phyloP scores from a whole-genome alignment of 225 moss, liverwort and hornwort species.

The Straminergon stramineum region DNA sequence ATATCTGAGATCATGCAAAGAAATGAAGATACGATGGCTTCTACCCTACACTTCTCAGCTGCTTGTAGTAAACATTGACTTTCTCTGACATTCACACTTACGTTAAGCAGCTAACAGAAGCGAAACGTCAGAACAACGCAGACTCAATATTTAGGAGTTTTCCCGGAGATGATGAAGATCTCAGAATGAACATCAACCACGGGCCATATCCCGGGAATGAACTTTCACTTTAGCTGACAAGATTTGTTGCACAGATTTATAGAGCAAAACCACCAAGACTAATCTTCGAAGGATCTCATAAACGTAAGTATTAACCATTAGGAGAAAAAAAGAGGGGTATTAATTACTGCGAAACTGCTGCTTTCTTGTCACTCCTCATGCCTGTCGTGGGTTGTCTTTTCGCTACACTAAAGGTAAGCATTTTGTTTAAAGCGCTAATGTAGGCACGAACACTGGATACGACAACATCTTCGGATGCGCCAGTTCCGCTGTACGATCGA shows the following conservation, averaged over 20 bases:
- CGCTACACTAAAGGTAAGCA: constrained; percentile 61
- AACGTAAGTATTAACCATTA: not conserved
- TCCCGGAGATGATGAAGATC: not conserved
- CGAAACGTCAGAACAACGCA: not conserved
- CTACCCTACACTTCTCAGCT: not conserved
- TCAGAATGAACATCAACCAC: not conserved
- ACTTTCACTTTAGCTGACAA: not conserved
- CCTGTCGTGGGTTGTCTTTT: not conserved
- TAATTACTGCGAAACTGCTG: constrained; percentile 1
- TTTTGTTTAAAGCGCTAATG: constrained; percentile 87
- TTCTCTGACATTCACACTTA: not conserved
- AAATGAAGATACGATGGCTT: not conserved
- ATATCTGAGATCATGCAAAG: not conserved
- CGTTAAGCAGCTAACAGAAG: not conserved
- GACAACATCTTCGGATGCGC: constrained; percentile 82
- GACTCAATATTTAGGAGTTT: not conserved
- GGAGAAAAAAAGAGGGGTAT: not conserved
- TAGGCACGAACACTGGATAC: constrained; percentile 93
- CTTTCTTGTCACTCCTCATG: constrained; percentile 33
- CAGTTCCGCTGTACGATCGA: constrained; percentile 82
- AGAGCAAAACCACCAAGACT: not conserved
- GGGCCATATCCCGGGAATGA: not conserved
- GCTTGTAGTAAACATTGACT: not conserved
- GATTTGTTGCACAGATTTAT: not conserved
- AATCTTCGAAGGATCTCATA: not conserved